phyloP scores from a whole-genome alignment of 2,329 filamentous ascomycete species.

The Exophiala sp. region DNA sequence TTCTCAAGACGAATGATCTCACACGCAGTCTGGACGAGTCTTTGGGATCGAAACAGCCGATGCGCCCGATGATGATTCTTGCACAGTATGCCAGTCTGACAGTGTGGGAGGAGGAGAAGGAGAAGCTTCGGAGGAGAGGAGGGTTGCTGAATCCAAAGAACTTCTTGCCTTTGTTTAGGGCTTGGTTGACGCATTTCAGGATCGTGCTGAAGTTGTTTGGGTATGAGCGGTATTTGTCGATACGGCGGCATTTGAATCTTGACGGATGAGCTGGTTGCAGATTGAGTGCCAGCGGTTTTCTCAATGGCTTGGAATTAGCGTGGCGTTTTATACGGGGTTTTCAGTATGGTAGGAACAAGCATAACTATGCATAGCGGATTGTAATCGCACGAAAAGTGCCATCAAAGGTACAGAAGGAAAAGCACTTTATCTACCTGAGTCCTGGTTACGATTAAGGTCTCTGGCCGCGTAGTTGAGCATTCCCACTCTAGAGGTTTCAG shows the following conservation, averaged over 20 bases:
- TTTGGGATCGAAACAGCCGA: conserved; percentile 54
- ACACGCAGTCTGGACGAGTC: conserved; percentile 92
- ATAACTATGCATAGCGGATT: too few relatives aligned
- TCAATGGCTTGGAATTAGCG: background rate
- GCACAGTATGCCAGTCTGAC: conserved; percentile 61
- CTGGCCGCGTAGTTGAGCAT: too few relatives aligned
- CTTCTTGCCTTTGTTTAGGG: conserved; percentile 48
- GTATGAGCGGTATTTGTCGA: conserved; percentile 56
- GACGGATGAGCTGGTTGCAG: conserved; percentile 5
- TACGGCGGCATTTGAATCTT: conserved; percentile 51
- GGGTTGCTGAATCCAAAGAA: conserved; percentile 53
- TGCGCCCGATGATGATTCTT: conserved; percentile 62
- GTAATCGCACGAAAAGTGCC: too few relatives aligned
- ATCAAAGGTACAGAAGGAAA: too few relatives aligned
- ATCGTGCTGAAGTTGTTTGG: conserved; percentile 56
- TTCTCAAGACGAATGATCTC: conserved; percentile 96
- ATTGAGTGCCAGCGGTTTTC: background rate
- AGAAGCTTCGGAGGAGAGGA: conserved; percentile 46
- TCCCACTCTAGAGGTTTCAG: too few relatives aligned
- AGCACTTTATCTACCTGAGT: too few relatives aligned
- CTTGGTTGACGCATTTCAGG: conserved; percentile 52
- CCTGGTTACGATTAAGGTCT: too few relatives aligned
- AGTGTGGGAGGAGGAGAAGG: conserved; percentile 60
- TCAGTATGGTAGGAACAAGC: background rate
- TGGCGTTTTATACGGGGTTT: background rate